A percentile compares a stretch with the other conserved stretches of the same genome.
Evolutionary conservation across 345 rosid species (phyloP).

Genomic region (Euclidium syriacum): DNA sequence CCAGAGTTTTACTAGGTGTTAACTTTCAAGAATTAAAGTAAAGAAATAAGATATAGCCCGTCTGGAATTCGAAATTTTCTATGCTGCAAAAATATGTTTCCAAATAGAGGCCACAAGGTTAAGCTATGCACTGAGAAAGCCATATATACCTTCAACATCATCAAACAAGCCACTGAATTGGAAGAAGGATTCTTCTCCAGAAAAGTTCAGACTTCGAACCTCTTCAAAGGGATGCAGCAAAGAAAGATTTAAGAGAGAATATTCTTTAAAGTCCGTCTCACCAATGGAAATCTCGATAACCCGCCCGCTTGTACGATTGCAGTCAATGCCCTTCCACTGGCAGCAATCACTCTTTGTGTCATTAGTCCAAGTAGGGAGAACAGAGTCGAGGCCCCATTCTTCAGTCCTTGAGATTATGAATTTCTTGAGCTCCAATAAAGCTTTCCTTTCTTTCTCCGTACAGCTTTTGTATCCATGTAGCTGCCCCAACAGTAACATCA

Average conservation of each 20-base stretch:
- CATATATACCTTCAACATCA: not conserved
- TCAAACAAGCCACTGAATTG: no score
- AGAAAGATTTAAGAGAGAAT: not conserved
- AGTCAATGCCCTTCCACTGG: not conserved
- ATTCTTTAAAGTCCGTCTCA: not conserved
- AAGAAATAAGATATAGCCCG: no score
- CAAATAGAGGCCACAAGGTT: no score
- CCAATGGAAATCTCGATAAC: not conserved
- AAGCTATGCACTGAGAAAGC: no score
- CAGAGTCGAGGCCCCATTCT: not conserved
- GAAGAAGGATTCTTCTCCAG: no score
- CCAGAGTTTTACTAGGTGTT: no score
- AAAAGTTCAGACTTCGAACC: not conserved
- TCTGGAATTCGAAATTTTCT: no score
- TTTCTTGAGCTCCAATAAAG: slow-evolving; percentile 2
- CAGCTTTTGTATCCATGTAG: slow-evolving; percentile 2
- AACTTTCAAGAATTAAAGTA: no score
- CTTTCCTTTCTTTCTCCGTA: not conserved
- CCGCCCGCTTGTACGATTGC: not conserved
- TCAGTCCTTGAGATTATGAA: not conserved
- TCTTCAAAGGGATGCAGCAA: not conserved
- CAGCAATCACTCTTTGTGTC: not conserved
- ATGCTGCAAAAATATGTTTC: no score
- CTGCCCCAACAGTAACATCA: not conserved
- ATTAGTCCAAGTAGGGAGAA: not conserved